Percentiles rank a stretch among this genome's conserved stretches.
phyloP scores from a whole-genome alignment of 306 rosid genomes.

The Citrullus amarus region DNA sequence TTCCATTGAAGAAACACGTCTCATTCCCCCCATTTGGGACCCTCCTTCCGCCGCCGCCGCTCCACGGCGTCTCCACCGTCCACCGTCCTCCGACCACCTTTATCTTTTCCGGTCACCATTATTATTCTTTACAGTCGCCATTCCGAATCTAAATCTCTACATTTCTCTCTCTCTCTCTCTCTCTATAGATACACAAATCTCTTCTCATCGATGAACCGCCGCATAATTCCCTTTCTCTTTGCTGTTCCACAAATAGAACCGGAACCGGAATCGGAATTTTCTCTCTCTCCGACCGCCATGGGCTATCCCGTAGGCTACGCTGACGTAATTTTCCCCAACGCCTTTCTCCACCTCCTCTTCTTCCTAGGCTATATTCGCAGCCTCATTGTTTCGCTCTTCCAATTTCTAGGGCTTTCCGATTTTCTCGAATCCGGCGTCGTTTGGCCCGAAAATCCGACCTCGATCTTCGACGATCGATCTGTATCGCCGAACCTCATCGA shows the following conservation, averaged over 20 bases:
- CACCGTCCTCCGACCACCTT: not conserved
- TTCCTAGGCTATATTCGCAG: not conserved
- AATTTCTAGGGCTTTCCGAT: slow-evolving; percentile 10
- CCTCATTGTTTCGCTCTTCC: not conserved
- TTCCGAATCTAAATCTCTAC: not conserved
- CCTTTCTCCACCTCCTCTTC: not conserved
- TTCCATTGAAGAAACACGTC: not conserved
- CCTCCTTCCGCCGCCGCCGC: not conserved
- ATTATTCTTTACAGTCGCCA: not conserved
- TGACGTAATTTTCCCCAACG: not conserved
- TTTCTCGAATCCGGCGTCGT: slow-evolving; percentile 1
- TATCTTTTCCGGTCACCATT: not conserved
- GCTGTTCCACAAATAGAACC: not conserved
- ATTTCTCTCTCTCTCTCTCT: not conserved
- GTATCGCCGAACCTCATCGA: not conserved
- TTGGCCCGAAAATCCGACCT: not conserved
- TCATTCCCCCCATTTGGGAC: not conserved
- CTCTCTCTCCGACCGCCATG: slow-evolving; percentile 1
- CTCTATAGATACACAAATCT: not conserved
- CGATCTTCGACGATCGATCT: not conserved
- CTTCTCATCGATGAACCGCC: not conserved
- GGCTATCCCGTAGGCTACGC: slow-evolving; percentile 11
- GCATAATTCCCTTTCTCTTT: not conserved
- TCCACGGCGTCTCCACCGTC: not conserved
- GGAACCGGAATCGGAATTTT: not conserved